Percentiles rank a stretch among this genome's conserved stretches.
Evolutionary conservation across 1,284 basidiomycete genomes (phyloP).

Genomic region (Cerioporus squamosus): DNA sequence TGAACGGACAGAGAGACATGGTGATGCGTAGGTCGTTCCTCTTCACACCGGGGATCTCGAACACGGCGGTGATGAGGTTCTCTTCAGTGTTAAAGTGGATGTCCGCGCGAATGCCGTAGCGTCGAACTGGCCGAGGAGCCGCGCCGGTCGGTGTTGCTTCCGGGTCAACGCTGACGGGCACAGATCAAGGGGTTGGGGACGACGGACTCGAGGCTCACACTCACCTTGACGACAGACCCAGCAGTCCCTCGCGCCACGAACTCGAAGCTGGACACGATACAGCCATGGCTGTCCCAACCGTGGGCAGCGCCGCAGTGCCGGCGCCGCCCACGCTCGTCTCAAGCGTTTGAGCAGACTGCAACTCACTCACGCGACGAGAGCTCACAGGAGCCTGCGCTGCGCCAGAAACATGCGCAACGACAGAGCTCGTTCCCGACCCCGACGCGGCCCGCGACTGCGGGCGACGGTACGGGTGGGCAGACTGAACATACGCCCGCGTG

Average conservation of each 20-base stretch:
- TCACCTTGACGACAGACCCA: constrained; percentile 21
- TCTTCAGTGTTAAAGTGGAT: constrained; percentile 49
- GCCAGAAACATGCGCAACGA: background rate
- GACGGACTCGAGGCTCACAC: constrained; percentile 3
- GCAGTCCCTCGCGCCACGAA: constrained; percentile 24
- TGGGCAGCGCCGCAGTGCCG: constrained; percentile 8
- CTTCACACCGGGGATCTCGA: constrained; percentile 68
- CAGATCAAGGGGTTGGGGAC: constrained; percentile 12
- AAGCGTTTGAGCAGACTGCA: constrained; percentile 17
- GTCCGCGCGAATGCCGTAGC: constrained; percentile 53
- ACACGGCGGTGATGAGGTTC: constrained; percentile 53
- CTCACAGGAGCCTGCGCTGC: constrained; percentile 22
- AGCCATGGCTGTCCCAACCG: constrained; percentile 27
- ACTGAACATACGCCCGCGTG: constrained; percentile 23
- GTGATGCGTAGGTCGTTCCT: constrained; percentile 54
- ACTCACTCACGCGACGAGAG: constrained; percentile 25
- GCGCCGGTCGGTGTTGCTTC: constrained; percentile 7
- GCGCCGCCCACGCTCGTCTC: constrained; percentile 22
- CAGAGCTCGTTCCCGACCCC: constrained; percentile 17
- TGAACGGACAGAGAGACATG: constrained; percentile 58
- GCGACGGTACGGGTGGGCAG: constrained; percentile 35
- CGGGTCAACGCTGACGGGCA: constrained; percentile 7
- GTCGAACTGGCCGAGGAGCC: constrained; percentile 5
- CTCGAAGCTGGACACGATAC: constrained; percentile 26
- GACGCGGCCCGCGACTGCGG: constrained; percentile 27